Percentiles rank a stretch among this genome's conserved stretches.
Evolutionary conservation across 2,329 filamentous ascomycete genomes (phyloP).

Genomic region (Penicillium sp.): DNA sequence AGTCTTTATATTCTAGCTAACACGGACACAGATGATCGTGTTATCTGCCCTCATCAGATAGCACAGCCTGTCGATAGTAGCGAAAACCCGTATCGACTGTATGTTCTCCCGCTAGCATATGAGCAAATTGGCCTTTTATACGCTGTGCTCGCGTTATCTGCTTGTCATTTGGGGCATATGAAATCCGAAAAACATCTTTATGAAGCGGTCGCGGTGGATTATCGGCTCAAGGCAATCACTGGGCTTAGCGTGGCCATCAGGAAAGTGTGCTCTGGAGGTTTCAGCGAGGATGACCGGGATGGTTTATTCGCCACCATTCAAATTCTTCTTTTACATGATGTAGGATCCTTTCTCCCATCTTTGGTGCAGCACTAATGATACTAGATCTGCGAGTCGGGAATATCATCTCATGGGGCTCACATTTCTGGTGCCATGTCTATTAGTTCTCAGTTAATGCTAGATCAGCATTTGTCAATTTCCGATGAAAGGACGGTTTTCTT

Average conservation of each 20-base stretch:
- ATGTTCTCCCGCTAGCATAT: constrained; percentile 30
- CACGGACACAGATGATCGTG: constrained; percentile 22
- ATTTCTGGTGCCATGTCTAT: constrained; percentile 36
- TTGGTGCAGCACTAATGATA: background rate
- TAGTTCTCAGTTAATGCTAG: constrained; percentile 28
- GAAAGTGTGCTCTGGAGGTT: constrained; percentile 23
- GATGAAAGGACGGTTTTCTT: constrained; percentile 32
- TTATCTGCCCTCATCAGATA: constrained; percentile 33
- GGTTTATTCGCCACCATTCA: constrained; percentile 32
- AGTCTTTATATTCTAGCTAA: background rate
- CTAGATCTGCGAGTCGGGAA: constrained; percentile 34
- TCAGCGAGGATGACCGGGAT: constrained; percentile 29
- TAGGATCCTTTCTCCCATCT: constrained; percentile 10
- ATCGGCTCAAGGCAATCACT: constrained; percentile 31
- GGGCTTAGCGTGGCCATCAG: constrained; percentile 26
- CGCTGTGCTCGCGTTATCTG: constrained; percentile 30
- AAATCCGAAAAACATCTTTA: constrained; percentile 20
- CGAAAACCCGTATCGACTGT: constrained; percentile 32
- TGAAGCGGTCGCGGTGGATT: constrained; percentile 29
- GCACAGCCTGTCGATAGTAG: constrained; percentile 21
- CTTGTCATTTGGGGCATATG: constrained; percentile 29
- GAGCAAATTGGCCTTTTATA: constrained; percentile 30
- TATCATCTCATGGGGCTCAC: constrained; percentile 33
- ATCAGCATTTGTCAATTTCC: constrained; percentile 22
- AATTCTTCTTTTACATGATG: constrained; percentile 33